A percentile compares a stretch with the other conserved stretches of the same genome.
These are phyloP conservation scores for Imleria badia DNA, from an alignment of 768 basidiomycete genomes.

Conservation along the genomic window DNA sequence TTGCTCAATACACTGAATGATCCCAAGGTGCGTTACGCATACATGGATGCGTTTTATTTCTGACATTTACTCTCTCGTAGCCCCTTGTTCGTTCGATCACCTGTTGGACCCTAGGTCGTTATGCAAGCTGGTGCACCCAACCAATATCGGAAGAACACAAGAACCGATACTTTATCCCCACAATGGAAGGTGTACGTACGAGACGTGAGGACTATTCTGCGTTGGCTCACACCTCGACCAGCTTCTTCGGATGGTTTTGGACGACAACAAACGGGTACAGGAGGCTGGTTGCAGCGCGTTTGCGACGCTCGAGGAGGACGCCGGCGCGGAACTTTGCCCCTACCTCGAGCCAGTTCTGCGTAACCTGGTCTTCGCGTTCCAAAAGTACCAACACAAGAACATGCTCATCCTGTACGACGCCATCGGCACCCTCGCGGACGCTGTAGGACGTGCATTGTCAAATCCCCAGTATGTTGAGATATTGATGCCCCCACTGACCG, in stretches of 20 bases:
- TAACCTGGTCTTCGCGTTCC: slow-evolving; percentile 94
- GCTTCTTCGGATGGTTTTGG: slow-evolving; percentile 96
- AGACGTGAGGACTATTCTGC: slow-evolving; percentile 16
- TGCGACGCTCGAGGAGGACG: slow-evolving; percentile 97
- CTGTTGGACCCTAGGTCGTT: slow-evolving; percentile 99
- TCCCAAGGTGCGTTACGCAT: slow-evolving; percentile 63
- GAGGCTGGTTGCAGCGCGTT: slow-evolving; percentile 99
- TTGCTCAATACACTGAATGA: slow-evolving; percentile 88
- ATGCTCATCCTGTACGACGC: slow-evolving; percentile 98
- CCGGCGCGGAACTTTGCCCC: slow-evolving; percentile 83
- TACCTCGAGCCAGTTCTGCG: slow-evolving; percentile 94
- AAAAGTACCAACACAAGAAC: slow-evolving; percentile 99
- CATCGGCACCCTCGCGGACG: slow-evolving; percentile 97
- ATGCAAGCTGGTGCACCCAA: slow-evolving; percentile 96
- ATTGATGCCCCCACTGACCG: slow-evolving; percentile 92
- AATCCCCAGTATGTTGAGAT: slow-evolving; percentile 90
- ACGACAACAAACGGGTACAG: slow-evolving; percentile 98
- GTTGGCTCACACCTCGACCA: slow-evolving; percentile 32
- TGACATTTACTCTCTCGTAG: slow-evolving; percentile 39
- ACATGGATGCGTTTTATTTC: neutral
- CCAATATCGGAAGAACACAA: slow-evolving; percentile 84
- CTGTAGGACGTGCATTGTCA: slow-evolving; percentile 85
- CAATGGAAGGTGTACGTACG: slow-evolving; percentile 89
- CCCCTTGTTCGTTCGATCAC: slow-evolving; percentile 97
- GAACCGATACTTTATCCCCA: slow-evolving; percentile 89